These are phyloP conservation scores for Kwoniella bestiolae DNA, from an alignment of 768 basidiomycete genomes.

Conservation along the genomic window DNA sequence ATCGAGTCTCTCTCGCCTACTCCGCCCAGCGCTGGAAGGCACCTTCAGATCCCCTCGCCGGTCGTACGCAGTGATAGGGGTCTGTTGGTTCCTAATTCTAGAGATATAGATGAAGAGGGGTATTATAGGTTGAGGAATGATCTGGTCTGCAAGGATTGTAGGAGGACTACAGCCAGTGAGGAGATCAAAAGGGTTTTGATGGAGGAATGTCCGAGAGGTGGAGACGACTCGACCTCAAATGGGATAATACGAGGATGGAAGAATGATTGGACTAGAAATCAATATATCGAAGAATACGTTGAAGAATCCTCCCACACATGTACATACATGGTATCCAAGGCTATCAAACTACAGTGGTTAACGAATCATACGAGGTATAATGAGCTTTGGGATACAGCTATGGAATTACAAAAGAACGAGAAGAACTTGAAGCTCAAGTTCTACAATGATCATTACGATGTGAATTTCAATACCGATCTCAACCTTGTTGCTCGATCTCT, in stretches of 20 bases:
- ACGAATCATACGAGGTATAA: slow-evolving; percentile 20
- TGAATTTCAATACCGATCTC: no score
- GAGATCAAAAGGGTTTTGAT: not conserved
- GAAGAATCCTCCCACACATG: not conserved
- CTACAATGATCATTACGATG: not conserved
- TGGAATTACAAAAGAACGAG: slow-evolving; percentile 17
- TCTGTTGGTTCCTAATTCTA: not conserved
- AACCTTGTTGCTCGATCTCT: not conserved
- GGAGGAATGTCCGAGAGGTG: not conserved
- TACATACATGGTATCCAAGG: not conserved
- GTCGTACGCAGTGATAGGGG: not conserved
- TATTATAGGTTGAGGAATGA: not conserved
- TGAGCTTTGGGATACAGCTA: slow-evolving; percentile 15
- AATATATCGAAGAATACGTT: slow-evolving; percentile 10
- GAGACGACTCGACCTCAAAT: no score
- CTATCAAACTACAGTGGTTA: slow-evolving; percentile 25
- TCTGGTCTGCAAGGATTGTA: slow-evolving; percentile 10
- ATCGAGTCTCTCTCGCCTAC: slow-evolving; percentile 2
- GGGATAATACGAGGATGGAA: not conserved
- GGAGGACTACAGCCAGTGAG: not conserved
- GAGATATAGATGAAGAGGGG: slow-evolving; percentile 18
- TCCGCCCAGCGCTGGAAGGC: not conserved
- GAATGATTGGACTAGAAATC: not conserved
- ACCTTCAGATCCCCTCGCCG: not conserved
- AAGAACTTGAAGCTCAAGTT: not conserved